Base-by-base conservation (phyloP, 495 filamentous ascomycete genomes). In the Geoglossum glabrum region DNA sequence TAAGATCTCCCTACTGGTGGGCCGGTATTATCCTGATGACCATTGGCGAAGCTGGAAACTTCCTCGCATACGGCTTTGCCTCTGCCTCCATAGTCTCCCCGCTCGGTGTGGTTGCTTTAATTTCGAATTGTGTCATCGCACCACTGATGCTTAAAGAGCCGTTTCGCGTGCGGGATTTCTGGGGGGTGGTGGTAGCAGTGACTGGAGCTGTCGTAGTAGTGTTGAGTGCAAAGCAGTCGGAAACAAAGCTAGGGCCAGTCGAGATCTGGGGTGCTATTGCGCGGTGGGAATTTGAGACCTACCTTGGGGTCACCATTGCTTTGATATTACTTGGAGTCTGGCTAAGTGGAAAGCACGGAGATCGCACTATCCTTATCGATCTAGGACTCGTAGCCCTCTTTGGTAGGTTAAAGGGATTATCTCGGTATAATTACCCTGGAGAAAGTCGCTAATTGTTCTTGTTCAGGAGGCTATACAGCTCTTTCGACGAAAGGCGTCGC, bases 21-120 rank as follows among this genome's bases (percentile, higher is more conserved):
- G 71, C 77, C 54, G 92, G 92, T 10, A 87, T 96, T 56, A 73
- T 87, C 3, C 74, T 98, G 56, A 97, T 97, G 82, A 84, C 78
- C 6, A 69, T 93, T n/a, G 92, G 92, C 15, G 92, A 98, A 71
- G 80, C 81, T 59, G 92, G 92, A 23, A 98, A 98, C 67, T 98
- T 98, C 68, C 75, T 98, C 57, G 92, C 92, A 3, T 98, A 98
- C 66, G 92, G 92, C 11, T 98, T 98, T 66, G 92, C 92, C n/a
- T 90, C 92, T 19, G 92, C 92, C 2, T 96, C 90, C 13, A 95
- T 98, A 60, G 92, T 98, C n/a, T 92, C 86, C 17, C 92, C 92
- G 0, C 73, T 98, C 15, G 92, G 92, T 10, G 92, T 98, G 23
- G 92, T 97, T 0, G 92, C 92, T 2, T 71, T 98, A 59, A 81